Conservation (phyloP, 768 basidiomycete species). For the Galerina marginata region DNA sequence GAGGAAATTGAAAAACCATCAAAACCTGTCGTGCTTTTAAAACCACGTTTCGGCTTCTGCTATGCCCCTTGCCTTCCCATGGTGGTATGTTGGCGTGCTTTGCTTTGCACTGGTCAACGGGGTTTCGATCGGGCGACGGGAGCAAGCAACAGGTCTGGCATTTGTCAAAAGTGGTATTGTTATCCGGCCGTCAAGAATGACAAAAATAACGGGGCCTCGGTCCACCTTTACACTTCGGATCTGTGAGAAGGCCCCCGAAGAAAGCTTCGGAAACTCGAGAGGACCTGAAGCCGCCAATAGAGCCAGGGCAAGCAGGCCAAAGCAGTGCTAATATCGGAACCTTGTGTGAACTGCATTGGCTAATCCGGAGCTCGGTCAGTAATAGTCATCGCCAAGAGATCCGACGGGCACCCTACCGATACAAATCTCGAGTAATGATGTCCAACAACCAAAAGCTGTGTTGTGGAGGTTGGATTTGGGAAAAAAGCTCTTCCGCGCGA, state of each 20-base stretch:
- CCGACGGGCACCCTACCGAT: constrained; percentile 2
- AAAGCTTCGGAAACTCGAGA: background rate
- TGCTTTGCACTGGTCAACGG: constrained; percentile 14
- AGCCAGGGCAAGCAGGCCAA: background rate
- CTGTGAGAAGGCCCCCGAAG: constrained; percentile 5
- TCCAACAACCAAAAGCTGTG: background rate
- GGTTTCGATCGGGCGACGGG: constrained; percentile 13
- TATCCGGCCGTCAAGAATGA: constrained; percentile 8
- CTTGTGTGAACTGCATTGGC: constrained; percentile 1
- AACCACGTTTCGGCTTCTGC: constrained; percentile 19
- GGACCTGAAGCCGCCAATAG: background rate
- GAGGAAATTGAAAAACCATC: constrained; percentile 16
- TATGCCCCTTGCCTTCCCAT: constrained; percentile 13
- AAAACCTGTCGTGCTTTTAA: constrained; percentile 26
- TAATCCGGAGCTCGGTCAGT: constrained; percentile 7
- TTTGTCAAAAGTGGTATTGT: constrained; percentile 14
- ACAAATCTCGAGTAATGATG: background rate
- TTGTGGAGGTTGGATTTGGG: background rate
- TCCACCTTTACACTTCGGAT: constrained; percentile 8
- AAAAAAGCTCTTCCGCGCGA: too few relatives aligned
- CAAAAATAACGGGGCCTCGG: constrained; percentile 10
- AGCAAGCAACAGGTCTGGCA: constrained; percentile 5
- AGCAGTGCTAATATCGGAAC: constrained; percentile 11
- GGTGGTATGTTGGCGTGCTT: constrained; percentile 10
- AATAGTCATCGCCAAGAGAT: constrained; percentile 4